Evolutionary conservation across 2,329 filamentous ascomycete genomes (phyloP), one percentile per base, ranked within the genome.

Genomic region (Arthrobotrys entomopaga): DNA sequence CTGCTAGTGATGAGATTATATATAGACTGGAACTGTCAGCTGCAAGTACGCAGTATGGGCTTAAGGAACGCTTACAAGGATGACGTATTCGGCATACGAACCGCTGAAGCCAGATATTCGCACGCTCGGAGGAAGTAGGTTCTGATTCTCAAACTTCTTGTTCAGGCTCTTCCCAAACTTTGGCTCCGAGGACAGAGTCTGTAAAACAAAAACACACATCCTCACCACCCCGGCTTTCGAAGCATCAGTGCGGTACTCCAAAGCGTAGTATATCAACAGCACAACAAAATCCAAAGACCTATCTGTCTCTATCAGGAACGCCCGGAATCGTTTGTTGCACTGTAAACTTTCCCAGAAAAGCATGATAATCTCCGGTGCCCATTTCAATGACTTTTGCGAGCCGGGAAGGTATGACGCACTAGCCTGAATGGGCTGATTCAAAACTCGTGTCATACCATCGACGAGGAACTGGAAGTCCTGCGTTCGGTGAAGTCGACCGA

Each of bases 381-480:
- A 96, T 79, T 91, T 92, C 60, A 92, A 84, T 0, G 90, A 87
- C 54, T 90, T 87, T 79, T 96, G 92, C 43, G 90, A 90, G 3
- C 93, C 92, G 0, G 94, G 93, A 1, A 97, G 87, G 81, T 97
- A 97, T 0, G 93, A 94, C 10, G 88, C 87, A 70, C 92, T 96
- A 49, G 92, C 90, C 82, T 96, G 92, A 76, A 97, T 88, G 22
- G 94, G 94, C 78, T 97, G 94, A 78, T 96, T 95, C 58, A 99
- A 84, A 54, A 98, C 91, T 78, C 93, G 88, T 0, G 90, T 93
- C 90, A 97, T 96, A 56, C 93, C 93, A 80, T 97, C 93, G 10
- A 96, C 91, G 22, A 98, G 88, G 80, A 99, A 99, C 81, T 99
- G 95, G 79, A 99, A 98, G 81, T 99, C 95, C 81, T 97, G 93